phyloP scores from a whole-genome alignment of 352 stramenopile genomes.

The Globisporangium cystogenes region DNA sequence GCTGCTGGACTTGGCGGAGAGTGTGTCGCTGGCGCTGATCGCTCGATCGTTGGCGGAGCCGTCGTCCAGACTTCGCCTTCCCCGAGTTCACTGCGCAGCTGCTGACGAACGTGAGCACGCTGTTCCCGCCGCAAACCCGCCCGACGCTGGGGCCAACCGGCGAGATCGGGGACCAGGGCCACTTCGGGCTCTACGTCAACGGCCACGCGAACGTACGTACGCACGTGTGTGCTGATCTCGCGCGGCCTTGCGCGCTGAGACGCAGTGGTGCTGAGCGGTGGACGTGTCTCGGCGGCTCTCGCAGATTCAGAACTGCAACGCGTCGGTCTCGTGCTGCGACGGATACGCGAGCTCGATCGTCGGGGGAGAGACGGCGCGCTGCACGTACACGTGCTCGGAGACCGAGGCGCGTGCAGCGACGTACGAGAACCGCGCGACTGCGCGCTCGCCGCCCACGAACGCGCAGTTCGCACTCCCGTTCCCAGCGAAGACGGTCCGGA shows the following conservation, averaged over 20 bases:
- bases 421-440: conserved; percentile 32
- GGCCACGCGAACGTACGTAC: conserved; percentile 67
- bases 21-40: too few species aligned
- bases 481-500: conserved; percentile 39
- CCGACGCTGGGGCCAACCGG: conserved; percentile 76
- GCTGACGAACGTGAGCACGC: conserved; percentile 67
- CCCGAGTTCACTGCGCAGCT: conserved; percentile 57
- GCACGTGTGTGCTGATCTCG: background rate
- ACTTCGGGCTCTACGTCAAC: conserved; percentile 88
- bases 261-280: background rate
- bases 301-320: conserved; percentile 90
- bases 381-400: conserved; percentile 34
- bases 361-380: conserved; percentile 16
- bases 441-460: conserved; percentile 40
- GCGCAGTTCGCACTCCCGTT: conserved; percentile 25
- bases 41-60: too few species aligned
- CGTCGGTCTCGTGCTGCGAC: conserved; percentile 83
- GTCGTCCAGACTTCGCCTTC: conserved; percentile 69
- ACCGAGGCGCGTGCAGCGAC: conserved; percentile 28
- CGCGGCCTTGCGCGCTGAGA: background rate
- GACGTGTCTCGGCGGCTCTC: background rate
- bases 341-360: conserved; percentile 18
- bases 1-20: too few species aligned
- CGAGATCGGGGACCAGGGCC: conserved; percentile 84
- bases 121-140: conserved; percentile 20